Percentiles rank a stretch among this genome's conserved stretches.
Conservation (phyloP, 345 rosid species). For the Camelina laxa region DNA sequence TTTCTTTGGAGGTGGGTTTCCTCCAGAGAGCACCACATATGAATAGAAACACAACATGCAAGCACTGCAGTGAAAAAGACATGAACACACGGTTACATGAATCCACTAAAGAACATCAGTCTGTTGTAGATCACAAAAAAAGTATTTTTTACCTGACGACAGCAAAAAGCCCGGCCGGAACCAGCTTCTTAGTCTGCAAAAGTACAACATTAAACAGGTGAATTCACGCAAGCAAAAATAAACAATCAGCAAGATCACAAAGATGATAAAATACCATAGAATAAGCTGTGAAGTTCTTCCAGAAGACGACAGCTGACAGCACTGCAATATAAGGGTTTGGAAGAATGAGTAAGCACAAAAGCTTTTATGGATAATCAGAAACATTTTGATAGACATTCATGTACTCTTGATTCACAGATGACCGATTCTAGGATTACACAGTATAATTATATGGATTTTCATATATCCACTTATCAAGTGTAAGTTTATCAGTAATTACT, state of each 20-base stretch:
- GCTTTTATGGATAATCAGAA: slow-evolving; percentile 9
- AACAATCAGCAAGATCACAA: slow-evolving; percentile 14
- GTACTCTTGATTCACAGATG: slow-evolving; percentile 18
- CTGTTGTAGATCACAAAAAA: background rate
- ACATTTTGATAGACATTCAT: background rate
- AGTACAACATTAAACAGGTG: slow-evolving; percentile 38
- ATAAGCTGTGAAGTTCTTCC: slow-evolving; percentile 74
- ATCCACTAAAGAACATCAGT: slow-evolving; percentile 6
- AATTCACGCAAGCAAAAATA: slow-evolving; percentile 14
- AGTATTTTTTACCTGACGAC: slow-evolving; percentile 57
- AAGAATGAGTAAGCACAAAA: slow-evolving; percentile 26
- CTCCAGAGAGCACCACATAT: slow-evolving; percentile 82
- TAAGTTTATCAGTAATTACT: background rate
- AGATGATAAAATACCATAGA: slow-evolving; percentile 53
- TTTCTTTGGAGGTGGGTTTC: slow-evolving; percentile 97
- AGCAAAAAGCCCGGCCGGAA: slow-evolving; percentile 67
- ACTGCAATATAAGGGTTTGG: slow-evolving; percentile 51
- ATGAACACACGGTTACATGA: slow-evolving; percentile 3
- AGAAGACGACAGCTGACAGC: slow-evolving; percentile 69
- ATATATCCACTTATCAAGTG: background rate
- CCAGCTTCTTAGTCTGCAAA: slow-evolving; percentile 77
- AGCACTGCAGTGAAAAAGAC: slow-evolving; percentile 55
- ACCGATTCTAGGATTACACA: slow-evolving; percentile 8
- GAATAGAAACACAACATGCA: slow-evolving; percentile 82
- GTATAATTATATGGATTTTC: background rate